Evolutionary conservation across 2,329 filamentous ascomycete species (phyloP).

Genomic region (Monosporascus sp.): DNA sequence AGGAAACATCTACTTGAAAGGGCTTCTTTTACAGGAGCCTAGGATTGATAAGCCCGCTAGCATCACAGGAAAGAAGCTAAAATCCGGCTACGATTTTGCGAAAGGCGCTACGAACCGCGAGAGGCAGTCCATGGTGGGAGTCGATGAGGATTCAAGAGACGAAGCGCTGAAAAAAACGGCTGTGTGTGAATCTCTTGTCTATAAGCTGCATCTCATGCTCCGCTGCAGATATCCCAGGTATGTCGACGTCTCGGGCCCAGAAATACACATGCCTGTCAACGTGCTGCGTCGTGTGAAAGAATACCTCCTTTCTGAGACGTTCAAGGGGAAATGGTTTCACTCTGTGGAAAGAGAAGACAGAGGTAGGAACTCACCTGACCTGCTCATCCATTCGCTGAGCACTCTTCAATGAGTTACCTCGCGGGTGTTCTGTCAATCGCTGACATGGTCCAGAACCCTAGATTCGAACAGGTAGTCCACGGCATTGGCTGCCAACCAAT

Average conservation of each 20-base stretch:
- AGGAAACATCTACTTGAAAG: conserved; percentile 20
- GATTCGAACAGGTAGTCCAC: conserved; percentile 10
- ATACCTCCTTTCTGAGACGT: conserved; percentile 9
- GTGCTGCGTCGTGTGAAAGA: conserved; percentile 3
- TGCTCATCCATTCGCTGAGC: too few species aligned
- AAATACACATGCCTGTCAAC: conserved; percentile 1
- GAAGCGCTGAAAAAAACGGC: conserved; percentile 3
- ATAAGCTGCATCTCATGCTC: conserved; percentile 12
- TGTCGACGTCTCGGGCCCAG: conserved; percentile 14
- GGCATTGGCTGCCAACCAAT: conserved; percentile 12
- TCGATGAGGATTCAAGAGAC: conserved; percentile 8
- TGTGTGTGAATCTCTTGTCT: conserved; percentile 4
- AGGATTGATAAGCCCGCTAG: conserved; percentile 11
- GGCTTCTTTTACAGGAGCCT: conserved; percentile 13
- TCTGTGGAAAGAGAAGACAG: conserved; percentile 7
- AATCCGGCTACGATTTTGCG: conserved; percentile 20
- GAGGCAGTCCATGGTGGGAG: conserved; percentile 11
- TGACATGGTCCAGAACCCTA: conserved; percentile 4
- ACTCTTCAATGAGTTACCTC: too few species aligned
- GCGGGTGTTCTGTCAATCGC: too few species aligned
- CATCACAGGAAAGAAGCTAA: conserved; percentile 12
- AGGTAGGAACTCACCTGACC: conserved; percentile 9
- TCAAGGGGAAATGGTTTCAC: conserved; percentile 15
- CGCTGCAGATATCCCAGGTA: conserved; percentile 10
- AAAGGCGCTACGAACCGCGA: conserved; percentile 17